A percentile compares a stretch with the other conserved stretches of the same genome.
These are phyloP conservation scores for Beta lomatogona DNA, from an alignment of 179 eudicot species.

Conservation along the genomic window DNA sequence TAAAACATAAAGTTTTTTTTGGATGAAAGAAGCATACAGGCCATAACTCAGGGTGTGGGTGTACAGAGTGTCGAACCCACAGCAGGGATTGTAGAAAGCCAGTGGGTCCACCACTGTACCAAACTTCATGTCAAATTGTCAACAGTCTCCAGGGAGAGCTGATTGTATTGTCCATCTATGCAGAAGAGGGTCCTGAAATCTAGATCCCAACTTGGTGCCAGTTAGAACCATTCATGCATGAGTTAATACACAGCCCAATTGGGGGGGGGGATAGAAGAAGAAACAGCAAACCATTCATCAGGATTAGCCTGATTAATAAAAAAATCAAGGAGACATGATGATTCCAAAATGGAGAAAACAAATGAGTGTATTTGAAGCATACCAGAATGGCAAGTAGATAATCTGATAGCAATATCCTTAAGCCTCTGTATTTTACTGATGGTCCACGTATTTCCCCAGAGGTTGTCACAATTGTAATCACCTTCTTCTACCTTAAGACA, in stretches of 20 bases:
- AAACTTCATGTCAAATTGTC: background rate
- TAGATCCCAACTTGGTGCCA: background rate
- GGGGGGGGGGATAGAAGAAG: background rate
- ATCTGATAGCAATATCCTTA: constrained; percentile 46
- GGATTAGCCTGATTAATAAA: background rate
- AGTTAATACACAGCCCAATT: background rate
- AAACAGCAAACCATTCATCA: background rate
- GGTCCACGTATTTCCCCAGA: constrained; percentile 22
- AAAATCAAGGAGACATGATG: background rate
- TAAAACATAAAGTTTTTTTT: background rate
- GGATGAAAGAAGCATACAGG: background rate
- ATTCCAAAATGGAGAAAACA: constrained; percentile 7
- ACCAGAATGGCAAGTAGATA: constrained; percentile 58
- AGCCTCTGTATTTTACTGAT: constrained; percentile 50
- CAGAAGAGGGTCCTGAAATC: background rate
- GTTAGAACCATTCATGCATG: background rate
- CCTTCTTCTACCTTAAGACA: constrained; percentile 32
- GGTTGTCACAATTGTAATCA: constrained; percentile 21
- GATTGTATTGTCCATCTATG: background rate
- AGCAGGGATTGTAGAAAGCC: background rate
- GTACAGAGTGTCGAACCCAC: background rate
- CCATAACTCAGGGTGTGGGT: background rate
- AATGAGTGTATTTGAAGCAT: constrained; percentile 9
- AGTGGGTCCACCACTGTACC: background rate
- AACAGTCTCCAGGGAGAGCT: background rate